Conservation (phyloP, 1,284 basidiomycete species). For the Rhizopogon hawkerae region DNA sequence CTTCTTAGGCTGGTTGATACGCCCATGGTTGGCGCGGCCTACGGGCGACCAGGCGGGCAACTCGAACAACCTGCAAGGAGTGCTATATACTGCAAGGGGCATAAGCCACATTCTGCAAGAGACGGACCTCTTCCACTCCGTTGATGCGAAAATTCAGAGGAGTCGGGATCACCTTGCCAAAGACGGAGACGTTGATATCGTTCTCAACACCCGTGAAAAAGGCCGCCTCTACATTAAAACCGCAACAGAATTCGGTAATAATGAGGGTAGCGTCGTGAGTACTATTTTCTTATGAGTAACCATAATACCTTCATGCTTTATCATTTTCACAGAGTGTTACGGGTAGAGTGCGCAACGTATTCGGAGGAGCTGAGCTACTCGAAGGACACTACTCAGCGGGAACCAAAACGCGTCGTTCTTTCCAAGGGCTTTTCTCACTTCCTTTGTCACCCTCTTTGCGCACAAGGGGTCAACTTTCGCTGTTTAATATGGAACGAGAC, state of each 20-base stretch:
- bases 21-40: slow-evolving; percentile 37
- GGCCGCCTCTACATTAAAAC: slow-evolving; percentile 78
- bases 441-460: slow-evolving; percentile 53
- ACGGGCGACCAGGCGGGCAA: slow-evolving; percentile 18
- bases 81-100: slow-evolving; percentile 59
- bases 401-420: slow-evolving; percentile 81
- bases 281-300: not conserved
- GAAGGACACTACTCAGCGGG: slow-evolving; percentile 81
- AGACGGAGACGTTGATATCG: slow-evolving; percentile 75
- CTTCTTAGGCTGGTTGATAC: slow-evolving; percentile 74
- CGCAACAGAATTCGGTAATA: slow-evolving; percentile 89
- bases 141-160: slow-evolving; percentile 68
- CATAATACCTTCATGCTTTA: slow-evolving; percentile 3
- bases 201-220: slow-evolving; percentile 72
- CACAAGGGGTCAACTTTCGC: slow-evolving; percentile 52
- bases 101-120: slow-evolving; percentile 58
- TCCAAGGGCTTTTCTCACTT: slow-evolving; percentile 55
- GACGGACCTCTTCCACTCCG: slow-evolving; percentile 68
- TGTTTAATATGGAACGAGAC: slow-evolving; percentile 63
- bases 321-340: slow-evolving; percentile 52
- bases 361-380: slow-evolving; percentile 87
- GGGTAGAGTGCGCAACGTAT: slow-evolving; percentile 76
- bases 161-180: slow-evolving; percentile 49
- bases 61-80: slow-evolving; percentile 44
- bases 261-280: slow-evolving; percentile 83